Evolutionary conservation across 2,329 filamentous ascomycete species (phyloP), one percentile per base, ranked within the genome.

Genomic region (Tolypocladium album): DNA sequence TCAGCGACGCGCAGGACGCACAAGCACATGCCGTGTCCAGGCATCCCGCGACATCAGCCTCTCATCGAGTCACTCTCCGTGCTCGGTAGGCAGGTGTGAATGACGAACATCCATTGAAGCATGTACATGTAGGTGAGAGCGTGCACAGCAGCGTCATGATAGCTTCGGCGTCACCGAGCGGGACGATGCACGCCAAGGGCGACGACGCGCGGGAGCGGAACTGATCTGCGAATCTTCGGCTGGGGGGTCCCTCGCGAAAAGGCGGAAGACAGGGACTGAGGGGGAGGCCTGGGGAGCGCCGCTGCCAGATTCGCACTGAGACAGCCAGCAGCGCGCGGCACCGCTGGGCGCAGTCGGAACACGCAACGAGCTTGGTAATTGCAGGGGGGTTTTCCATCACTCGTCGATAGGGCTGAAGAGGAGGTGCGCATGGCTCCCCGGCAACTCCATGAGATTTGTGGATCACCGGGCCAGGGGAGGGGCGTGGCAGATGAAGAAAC

Each of bases 371-470:
- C 40, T 27, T 31, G 42, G 42, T 17, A 27, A 22, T 45, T 53
- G 55, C 59, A 55, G 59, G 59, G 45, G 45, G 20, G n/a, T 22
- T 7, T n/a, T 27, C 45, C 53, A 38, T 60, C 34, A 11, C 36
- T 55, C 47, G 57, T 61, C 60, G 58, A 53, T 61, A 64, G 61
- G 63, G 61, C 61, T 64, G 63, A 64, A 57, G 55, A 60, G 55
- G 55, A 61, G 59, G 57, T 56, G 27, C 57, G 59, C 61, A 52
- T 42, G 61, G 58, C 56, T 39, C 36, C 43, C 42, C 27, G 22
- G 36, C 43, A n/a, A 24, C 17, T 45, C 56, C 20, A n/a, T 36
- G 15, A 20, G 22, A 24, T 27, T 42, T 55, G 50, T 42, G 47
- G 36, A 59, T 59, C 27, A 20, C 38, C 12, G 22, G 4, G 47